Conservation (phyloP, 331 rosid species). For the Telfairia occidentalis region DNA sequence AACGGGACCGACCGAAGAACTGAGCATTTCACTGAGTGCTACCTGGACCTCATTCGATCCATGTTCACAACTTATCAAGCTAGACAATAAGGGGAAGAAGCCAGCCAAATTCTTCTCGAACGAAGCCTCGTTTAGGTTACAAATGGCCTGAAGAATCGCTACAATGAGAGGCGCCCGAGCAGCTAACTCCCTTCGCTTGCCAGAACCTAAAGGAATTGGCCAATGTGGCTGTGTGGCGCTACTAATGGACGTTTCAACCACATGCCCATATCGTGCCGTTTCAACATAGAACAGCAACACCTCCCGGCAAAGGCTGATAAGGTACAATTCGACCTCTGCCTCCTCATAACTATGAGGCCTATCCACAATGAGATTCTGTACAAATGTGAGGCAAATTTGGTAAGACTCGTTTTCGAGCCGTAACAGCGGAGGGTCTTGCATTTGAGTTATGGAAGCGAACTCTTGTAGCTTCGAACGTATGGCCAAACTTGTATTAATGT, state of each 20-base stretch:
- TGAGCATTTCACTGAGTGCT: slow-evolving; percentile 85
- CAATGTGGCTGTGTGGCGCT: slow-evolving; percentile 41
- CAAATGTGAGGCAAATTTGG: slow-evolving; percentile 77
- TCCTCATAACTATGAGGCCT: slow-evolving; percentile 48
- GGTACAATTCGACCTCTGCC: slow-evolving; percentile 59
- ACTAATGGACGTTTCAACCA: slow-evolving; percentile 37
- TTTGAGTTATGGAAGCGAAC: slow-evolving; percentile 78
- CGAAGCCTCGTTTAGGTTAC: slow-evolving; percentile 57
- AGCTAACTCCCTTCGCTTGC: slow-evolving; percentile 77
- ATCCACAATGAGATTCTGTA: slow-evolving; percentile 73
- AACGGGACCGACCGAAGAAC: slow-evolving; percentile 77
- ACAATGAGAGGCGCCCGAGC: slow-evolving; percentile 82
- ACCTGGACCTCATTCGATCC: slow-evolving; percentile 82
- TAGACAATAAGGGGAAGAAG: slow-evolving; percentile 74
- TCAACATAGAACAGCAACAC: slow-evolving; percentile 61
- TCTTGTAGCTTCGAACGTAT: slow-evolving; percentile 84
- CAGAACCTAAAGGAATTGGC: slow-evolving; percentile 80
- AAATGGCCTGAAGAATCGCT: slow-evolving; percentile 78
- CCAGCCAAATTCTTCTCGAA: slow-evolving; percentile 59
- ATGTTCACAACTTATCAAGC: slow-evolving; percentile 83
- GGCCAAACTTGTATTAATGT: slow-evolving; percentile 37
- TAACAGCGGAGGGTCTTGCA: slow-evolving; percentile 96
- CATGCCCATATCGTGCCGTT: slow-evolving; percentile 40
- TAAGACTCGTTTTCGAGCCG: slow-evolving; percentile 92
- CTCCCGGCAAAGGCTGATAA: slow-evolving; percentile 63